phyloP scores from a whole-genome alignment of 75 land plant species.

The Selaginella tamariscina region DNA sequence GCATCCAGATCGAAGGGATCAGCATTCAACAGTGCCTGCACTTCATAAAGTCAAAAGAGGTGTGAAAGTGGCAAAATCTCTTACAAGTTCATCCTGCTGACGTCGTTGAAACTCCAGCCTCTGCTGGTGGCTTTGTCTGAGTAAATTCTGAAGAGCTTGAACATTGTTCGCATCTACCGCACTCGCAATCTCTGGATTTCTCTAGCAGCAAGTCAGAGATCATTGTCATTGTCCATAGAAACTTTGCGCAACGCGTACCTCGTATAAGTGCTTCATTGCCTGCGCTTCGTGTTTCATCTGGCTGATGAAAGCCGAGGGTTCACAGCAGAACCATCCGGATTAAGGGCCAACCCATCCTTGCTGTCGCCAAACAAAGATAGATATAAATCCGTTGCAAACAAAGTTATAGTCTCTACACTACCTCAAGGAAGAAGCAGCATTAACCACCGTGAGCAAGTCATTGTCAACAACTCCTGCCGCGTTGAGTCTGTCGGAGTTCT shows the following conservation, averaged over 20 bases:
- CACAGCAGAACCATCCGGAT: conserved; percentile 84
- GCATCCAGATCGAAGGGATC: conserved; percentile 98
- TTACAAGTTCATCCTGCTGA: conserved; percentile 69
- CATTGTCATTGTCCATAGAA: not conserved
- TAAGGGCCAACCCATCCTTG: conserved; percentile 40
- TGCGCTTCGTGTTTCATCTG: conserved; percentile 53
- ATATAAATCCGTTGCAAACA: too few relatives aligned
- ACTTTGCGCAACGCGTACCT: conserved; percentile 27
- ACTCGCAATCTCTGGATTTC: conserved; percentile 63
- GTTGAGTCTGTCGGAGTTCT: conserved; percentile 46
- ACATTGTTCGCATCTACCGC: conserved; percentile 54
- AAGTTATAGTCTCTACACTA: too few relatives aligned
- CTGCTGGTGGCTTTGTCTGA: conserved; percentile 52
- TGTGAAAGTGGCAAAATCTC: conserved; percentile 1
- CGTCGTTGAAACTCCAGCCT: conserved; percentile 39
- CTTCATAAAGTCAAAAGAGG: not conserved
- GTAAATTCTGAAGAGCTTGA: conserved; percentile 44
- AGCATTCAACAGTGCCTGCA: conserved; percentile 79
- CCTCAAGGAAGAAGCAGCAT: conserved; percentile 6
- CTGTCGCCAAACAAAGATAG: too few relatives aligned
- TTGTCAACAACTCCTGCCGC: conserved; percentile 59
- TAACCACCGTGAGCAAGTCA: conserved; percentile 64
- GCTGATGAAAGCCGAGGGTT: conserved; percentile 74
- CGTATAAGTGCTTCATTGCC: conserved; percentile 46
- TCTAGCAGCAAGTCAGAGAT: conserved; percentile 36